A percentile compares a stretch with the other conserved stretches of the same genome.
Evolutionary conservation across 352 stramenopile species (phyloP).

Genomic region (Phytophthora megakarya): DNA sequence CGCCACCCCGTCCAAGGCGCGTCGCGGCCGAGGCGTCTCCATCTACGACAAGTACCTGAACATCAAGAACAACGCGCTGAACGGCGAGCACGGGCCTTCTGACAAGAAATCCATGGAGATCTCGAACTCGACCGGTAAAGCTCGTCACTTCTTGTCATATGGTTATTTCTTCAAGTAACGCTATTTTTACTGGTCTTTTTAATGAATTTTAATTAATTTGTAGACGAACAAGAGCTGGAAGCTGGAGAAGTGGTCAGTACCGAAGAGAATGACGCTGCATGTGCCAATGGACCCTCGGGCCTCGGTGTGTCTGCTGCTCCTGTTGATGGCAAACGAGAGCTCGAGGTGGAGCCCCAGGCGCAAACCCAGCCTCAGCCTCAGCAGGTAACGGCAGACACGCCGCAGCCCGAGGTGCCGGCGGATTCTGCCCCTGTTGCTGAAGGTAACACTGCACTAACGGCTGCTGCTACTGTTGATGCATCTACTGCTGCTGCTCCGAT

Average conservation of each 20-base stretch:
- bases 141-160: slow-evolving; percentile 2
- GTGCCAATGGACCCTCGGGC: slow-evolving; percentile 31
- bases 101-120: slow-evolving; percentile 39
- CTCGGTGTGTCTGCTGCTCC: slow-evolving; percentile 27
- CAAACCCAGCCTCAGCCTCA: slow-evolving; percentile 15
- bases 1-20: slow-evolving; percentile 21
- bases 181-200: slow-evolving; percentile 5
- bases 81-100: slow-evolving; percentile 1
- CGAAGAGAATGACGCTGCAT: slow-evolving; percentile 35
- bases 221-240: slow-evolving; percentile 61
- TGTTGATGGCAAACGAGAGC: slow-evolving; percentile 27
- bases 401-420: slow-evolving; percentile 22
- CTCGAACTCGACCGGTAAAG: slow-evolving; percentile 61
- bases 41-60: slow-evolving; percentile 65
- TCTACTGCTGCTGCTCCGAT: slow-evolving; percentile 13
- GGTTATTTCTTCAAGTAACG: background rate
- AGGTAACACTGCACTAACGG: slow-evolving; percentile 41
- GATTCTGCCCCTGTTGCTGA: slow-evolving; percentile 22
- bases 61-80: slow-evolving; percentile 43
- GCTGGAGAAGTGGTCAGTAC: slow-evolving; percentile 67
- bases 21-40: slow-evolving; percentile 20
- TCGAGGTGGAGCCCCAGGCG: slow-evolving; percentile 20
- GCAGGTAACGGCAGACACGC: slow-evolving; percentile 21
- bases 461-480: slow-evolving; percentile 25
- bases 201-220: background rate